Evolutionary conservation across 768 basidiomycete species (phyloP), one percentile per base, ranked within the genome.

Genomic region (Tricholoma hemisulphureum): DNA sequence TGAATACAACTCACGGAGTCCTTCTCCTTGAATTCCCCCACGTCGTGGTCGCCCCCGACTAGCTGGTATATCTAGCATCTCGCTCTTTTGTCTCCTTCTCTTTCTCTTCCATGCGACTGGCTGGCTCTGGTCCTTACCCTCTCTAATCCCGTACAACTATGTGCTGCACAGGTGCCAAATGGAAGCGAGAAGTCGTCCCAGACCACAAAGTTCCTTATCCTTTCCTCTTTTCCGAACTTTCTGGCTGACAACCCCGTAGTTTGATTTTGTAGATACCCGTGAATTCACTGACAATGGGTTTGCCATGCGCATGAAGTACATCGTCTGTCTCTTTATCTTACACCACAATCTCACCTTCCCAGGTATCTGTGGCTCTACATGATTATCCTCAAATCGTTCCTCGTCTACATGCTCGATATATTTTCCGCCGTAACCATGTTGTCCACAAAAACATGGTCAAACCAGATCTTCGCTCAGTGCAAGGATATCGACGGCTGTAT

Each of bases 391-490:
- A 98, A 97, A 74, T 93, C 92, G 29, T 90, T 98, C 78, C 85
- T 95, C 55, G 96, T 99, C 74, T 97, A 98, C 75, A 80, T 95
- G 60, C 91, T 92, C 73, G 97, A 99, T 83, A 94, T 98, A 71
- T 99, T 95, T 78, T 94, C 96, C 34, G 95, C 93, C 61, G 84
- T 93, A 60, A 97, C 96, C 65, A 95, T 98, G 91, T 89, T 98
- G 74, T 87, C 90, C 23, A 94, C 95, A 20, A 80, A 83, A 37
- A 81, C 84, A 31, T 99, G 96, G 96, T 87, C 91, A 55, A 95
- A 91, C 67, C 83, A 91, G 71, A 97, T 98, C 68, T 91, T 93
- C 75, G 78, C 85, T 59, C 82, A 87, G 61, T 95, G 94, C 69
- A 67, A 77, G 45, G 66, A 73, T 28, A 73, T 83, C 53, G 71